Evolutionary conservation across 2,329 filamentous ascomycete genomes (phyloP).

Genomic region (Trichophyton simii): DNA sequence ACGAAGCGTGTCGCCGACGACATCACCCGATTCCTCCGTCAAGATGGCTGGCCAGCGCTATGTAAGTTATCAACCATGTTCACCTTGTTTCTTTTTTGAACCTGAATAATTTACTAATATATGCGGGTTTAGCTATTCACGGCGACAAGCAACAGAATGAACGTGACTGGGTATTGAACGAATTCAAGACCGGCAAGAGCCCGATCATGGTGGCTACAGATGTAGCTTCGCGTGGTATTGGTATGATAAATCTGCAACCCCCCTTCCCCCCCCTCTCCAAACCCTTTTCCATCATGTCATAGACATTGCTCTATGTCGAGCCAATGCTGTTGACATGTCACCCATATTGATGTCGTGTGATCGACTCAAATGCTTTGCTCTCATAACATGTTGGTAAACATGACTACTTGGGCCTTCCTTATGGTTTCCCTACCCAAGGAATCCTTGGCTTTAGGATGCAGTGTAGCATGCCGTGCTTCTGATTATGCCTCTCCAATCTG

Average conservation of each 20-base stretch:
- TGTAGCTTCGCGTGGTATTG: slow-evolving; percentile 99
- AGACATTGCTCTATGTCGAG: slow-evolving; percentile 10
- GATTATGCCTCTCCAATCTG: slow-evolving; percentile 62
- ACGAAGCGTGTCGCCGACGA: slow-evolving; percentile 90
- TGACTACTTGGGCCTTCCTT: slow-evolving; percentile 63
- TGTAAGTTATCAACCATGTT: slow-evolving; percentile 47
- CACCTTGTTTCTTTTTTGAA: slow-evolving; percentile 3
- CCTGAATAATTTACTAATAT: slow-evolving; percentile 24
- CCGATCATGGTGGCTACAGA: slow-evolving; percentile 99
- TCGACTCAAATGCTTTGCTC: slow-evolving; percentile 71
- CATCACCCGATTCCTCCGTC: slow-evolving; percentile 91
- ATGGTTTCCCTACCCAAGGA: slow-evolving; percentile 66
- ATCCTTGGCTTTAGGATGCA: slow-evolving; percentile 76
- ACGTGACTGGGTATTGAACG: slow-evolving; percentile 97
- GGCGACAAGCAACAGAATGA: slow-evolving; percentile 99
- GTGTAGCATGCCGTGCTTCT: slow-evolving; percentile 60
- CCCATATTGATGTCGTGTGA: slow-evolving; percentile 46
- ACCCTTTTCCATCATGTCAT: slow-evolving; percentile 6
- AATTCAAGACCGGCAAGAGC: slow-evolving; percentile 99
- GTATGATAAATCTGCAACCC: slow-evolving; percentile 67
- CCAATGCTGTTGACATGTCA: slow-evolving; percentile 26
- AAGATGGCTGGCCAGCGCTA: slow-evolving; percentile 94
- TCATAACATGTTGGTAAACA: slow-evolving; percentile 79
- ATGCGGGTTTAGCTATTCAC: slow-evolving; percentile 60
- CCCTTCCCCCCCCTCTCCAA: slow-evolving; percentile 22